Evolutionary conservation across 192 early-diverging fungal species (phyloP), one percentile per base, ranked within the genome.

Genomic region (Chytriomyces sp.): DNA sequence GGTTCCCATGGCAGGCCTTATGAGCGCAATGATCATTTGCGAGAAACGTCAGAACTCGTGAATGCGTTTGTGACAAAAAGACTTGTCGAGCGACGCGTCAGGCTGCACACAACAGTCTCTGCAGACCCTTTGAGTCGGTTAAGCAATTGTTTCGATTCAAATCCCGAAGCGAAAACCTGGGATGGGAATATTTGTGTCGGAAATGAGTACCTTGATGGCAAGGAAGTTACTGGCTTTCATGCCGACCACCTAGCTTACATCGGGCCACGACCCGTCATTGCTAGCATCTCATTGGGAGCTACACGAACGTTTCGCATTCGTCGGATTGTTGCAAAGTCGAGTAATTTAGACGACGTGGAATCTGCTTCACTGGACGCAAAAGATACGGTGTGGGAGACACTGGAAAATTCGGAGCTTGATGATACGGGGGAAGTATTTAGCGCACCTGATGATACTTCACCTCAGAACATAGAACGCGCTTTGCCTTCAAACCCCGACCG

Each of bases 211-310:
- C 44, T 52, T 32, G 70, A 77, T 33, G 63, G 65, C 17, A 70
- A 64, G 6, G 64, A 79, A 38, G 71, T 60, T 17, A 81, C 78
- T n/a, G 83, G 83, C 2, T 64, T 70, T 22, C 83, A 85, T 61
- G 71, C 75, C 0, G 83, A 85, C 57, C 59, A 74, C 58, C 61
- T 85, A 39, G 82, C 78, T 1, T 77, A 82, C 56, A 73, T 84
- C 28, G 84, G 84, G 4, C 81, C 84, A 39, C 60, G 76, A 12
- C 80, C 82, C 5, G 75, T 79, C 10, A 86, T 86, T 67, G 84
- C 80, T 28, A 74, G 70, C 7, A 12, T 84, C 17, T 79, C 82
- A 28, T 53, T 86, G 3, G 84, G 84, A 19, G 84, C 81, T 6
- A 64, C 72, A 49, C 34, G 84, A 3, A 68, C 77, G 32, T 85